phyloP scores from a whole-genome alignment of 441 rosid species.

The Geranium incanum region DNA sequence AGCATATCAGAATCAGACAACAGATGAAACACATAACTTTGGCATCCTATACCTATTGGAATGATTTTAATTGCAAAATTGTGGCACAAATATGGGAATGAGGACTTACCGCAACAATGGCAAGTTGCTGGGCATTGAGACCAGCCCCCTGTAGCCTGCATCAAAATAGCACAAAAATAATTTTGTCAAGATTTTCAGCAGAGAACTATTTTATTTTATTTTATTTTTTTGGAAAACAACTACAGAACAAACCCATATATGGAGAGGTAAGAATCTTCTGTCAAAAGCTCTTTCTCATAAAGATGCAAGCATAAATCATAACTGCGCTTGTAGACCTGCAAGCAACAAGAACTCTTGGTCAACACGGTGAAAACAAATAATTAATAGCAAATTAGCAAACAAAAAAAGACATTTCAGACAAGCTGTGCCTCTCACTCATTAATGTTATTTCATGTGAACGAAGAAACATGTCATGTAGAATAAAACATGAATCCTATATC shows the following conservation, averaged over 20 bases:
- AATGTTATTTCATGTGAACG: neutral
- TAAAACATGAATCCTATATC: neutral
- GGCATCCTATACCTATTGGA: neutral
- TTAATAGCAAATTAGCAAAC: neutral
- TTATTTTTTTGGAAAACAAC: neutral
- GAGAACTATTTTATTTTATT: no score
- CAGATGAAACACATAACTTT: neutral
- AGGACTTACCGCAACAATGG: conserved; percentile 64
- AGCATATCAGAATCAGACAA: neutral
- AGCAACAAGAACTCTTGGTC: conserved; percentile 15
- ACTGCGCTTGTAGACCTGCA: conserved; percentile 82
- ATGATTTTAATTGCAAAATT: neutral
- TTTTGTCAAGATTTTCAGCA: neutral
- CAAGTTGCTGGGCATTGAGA: conserved; percentile 72
- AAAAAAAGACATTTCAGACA: neutral
- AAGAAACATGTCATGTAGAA: neutral
- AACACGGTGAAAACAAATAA: conserved; percentile 6
- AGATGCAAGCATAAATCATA: conserved; percentile 69
- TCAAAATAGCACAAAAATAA: conserved; percentile 18
- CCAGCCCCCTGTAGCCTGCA: conserved; percentile 60
- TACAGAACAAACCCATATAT: conserved; percentile 59
- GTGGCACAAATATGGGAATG: neutral
- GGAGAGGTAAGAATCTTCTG: conserved; percentile 62
- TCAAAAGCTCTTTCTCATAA: conserved; percentile 82
- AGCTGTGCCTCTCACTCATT: neutral